Percentiles rank a stretch among this genome's conserved stretches.
phyloP scores from a whole-genome alignment of 2,329 filamentous ascomycete species.

The Colletotrichum filicis region DNA sequence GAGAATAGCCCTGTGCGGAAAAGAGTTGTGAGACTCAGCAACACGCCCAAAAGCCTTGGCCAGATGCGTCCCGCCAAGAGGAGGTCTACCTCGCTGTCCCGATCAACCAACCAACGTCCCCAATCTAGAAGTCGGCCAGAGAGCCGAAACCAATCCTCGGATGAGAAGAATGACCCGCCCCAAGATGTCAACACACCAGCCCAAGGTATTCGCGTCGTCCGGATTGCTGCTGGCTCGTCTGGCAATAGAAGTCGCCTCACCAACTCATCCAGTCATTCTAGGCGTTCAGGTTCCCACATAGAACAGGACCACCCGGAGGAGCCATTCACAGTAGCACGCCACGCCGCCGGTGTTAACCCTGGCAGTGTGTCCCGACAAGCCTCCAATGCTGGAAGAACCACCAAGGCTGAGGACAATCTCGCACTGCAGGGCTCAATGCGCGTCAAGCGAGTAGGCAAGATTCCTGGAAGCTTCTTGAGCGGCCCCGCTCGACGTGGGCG shows the following conservation, averaged over 20 bases:
- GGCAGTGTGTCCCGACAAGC: slow-evolving; percentile 65
- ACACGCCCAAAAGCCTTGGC: slow-evolving; percentile 56
- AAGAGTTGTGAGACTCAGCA: slow-evolving; percentile 67
- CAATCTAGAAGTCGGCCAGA: slow-evolving; percentile 50
- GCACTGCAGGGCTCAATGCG: slow-evolving; percentile 80
- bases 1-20: slow-evolving; percentile 66
- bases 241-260: slow-evolving; percentile 51
- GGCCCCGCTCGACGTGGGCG: slow-evolving; percentile 82
- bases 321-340: slow-evolving; percentile 60
- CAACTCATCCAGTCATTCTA: slow-evolving; percentile 49
- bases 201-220: slow-evolving; percentile 63
- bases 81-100: slow-evolving; percentile 63
- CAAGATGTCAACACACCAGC: slow-evolving; percentile 65
- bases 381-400: slow-evolving; percentile 59
- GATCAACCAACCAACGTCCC: slow-evolving; percentile 41
- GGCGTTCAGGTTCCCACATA: slow-evolving; percentile 51
- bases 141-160: slow-evolving; percentile 53
- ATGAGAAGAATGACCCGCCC: slow-evolving; percentile 50
- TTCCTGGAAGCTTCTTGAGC: slow-evolving; percentile 81
- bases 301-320: slow-evolving; percentile 61
- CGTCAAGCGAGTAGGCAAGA: slow-evolving; percentile 79
- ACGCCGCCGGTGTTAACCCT: slow-evolving; percentile 57
- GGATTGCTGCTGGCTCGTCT: slow-evolving; percentile 64
- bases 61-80: slow-evolving; percentile 55
- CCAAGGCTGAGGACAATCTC: slow-evolving; percentile 69